A percentile compares a stretch with the other conserved stretches of the same genome.
phyloP scores from a whole-genome alignment of 2,329 filamentous ascomycete species.

The Cylindrodendrum hubeiense region DNA sequence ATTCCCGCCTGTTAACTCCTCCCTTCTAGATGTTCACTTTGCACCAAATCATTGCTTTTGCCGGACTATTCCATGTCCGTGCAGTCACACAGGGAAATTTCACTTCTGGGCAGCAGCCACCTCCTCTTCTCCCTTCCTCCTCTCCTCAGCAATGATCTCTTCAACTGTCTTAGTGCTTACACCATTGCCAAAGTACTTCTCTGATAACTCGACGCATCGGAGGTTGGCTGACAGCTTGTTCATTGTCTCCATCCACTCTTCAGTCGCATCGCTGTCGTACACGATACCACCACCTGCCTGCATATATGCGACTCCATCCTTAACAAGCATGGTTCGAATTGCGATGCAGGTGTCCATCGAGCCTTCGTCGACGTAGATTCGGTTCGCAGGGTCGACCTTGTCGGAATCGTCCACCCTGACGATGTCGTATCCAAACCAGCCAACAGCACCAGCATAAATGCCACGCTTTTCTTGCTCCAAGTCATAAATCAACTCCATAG shows the following conservation, averaged over 20 bases:
- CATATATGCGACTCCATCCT: slow-evolving; percentile 91
- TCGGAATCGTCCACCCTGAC: slow-evolving; percentile 71
- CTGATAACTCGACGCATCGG: slow-evolving; percentile 44
- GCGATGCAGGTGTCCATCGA: slow-evolving; percentile 91
- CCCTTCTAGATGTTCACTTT: not conserved
- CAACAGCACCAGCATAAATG: slow-evolving; percentile 94
- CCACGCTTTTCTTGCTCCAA: slow-evolving; percentile 94
- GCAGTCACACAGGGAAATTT: not conserved
- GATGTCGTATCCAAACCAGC: slow-evolving; percentile 92
- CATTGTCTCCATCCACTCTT: slow-evolving; percentile 93
- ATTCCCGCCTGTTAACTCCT: not conserved
- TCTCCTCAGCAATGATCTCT: slow-evolving; percentile 44
- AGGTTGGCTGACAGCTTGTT: slow-evolving; percentile 81
- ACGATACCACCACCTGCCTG: slow-evolving; percentile 93
- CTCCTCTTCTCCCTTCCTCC: slow-evolving; percentile 44
- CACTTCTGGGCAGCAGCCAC: slow-evolving; percentile 29
- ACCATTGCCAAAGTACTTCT: slow-evolving; percentile 43
- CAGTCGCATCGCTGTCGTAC: slow-evolving; percentile 91
- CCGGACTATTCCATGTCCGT: not conserved
- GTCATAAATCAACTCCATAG: slow-evolving; percentile 97
- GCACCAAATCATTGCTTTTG: not conserved
- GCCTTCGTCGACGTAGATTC: slow-evolving; percentile 68
- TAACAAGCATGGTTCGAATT: slow-evolving; percentile 92
- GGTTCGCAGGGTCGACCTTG: slow-evolving; percentile 46
- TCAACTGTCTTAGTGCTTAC: slow-evolving; percentile 42